Evolutionary conservation across 2,329 filamentous ascomycete species (phyloP), one percentile per base, ranked within the genome.

Genomic region (Curvularia eragrostidis): DNA sequence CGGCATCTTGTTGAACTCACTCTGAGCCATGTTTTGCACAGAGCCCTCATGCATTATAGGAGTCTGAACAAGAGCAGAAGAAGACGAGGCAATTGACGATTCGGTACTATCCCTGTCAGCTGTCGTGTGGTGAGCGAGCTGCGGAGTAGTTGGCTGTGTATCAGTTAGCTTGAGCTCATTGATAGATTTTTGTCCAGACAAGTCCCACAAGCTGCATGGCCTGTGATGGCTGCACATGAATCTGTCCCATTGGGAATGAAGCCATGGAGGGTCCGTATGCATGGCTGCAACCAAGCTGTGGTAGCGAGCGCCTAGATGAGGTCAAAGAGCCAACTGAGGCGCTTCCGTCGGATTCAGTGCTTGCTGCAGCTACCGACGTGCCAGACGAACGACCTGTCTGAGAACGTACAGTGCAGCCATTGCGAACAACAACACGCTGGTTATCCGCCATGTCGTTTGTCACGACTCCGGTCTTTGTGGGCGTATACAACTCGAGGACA

Each of bases 231-330:
- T 43, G 38, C 39, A 44, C 32, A 24, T 47, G 12, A 18, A 39
- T 42, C 9, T 48, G 54, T 42, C 48, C 56, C 48, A 43, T 50
- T 50, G 21, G 55, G 58, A 51, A 38, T 12, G 43, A 24, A 51
- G 56, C 23, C 43, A 19, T 28, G 13, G 32, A 9, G 34, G 26
- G 18, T 26, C 21, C 10, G 21, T 39, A 13, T 34, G 34, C 21
- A 46, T 43, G 44, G 2, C 28, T 42, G 48, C 42, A 23, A 19
- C 32, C 53, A 30, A 52, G 19, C 23, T 56, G 39, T 23, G 56
- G 63, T 9, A 53, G 43, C n/a, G 63, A 62, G 39, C 59, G 58
- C 34, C 56, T 58, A 26, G 55, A 65, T 9, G 58, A 62, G 13
- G 55, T 52, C 2, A 46, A 44, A 18, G 63, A 61, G 34, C 48